Base-by-base conservation (phyloP, 2,329 filamentous ascomycete genomes). In the Colletotrichum nymphaeae region DNA sequence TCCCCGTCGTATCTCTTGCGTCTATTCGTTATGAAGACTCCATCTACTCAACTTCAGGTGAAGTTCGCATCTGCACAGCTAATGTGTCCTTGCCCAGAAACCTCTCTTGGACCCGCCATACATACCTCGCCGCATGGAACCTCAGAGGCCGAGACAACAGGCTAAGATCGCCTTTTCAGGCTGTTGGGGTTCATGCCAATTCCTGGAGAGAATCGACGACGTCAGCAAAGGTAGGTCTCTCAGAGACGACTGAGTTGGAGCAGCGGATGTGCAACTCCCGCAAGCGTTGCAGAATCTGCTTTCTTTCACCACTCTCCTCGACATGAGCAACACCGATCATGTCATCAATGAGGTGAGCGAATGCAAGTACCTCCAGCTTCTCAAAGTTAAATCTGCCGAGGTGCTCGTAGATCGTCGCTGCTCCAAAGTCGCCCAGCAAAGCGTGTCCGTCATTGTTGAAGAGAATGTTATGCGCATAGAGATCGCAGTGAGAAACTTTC, bases 381-480 rank as follows among this genome's bases (percentile, higher is more conserved):
- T 88, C 85, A 11, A 87, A 68, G 26, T 66, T 73, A 2, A 77
- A 74, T 24, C 72, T 73, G 32, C 24, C 74, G 5, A 75, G 73
- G n/a, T 69, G 76, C 53, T 76, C 78, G 71, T 88, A 87, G 16
- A 87, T 79, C 1, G 85, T 87, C 1, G 86, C 86, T 1, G 86
- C 86, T 12, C 85, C 85, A 67, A 88, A 86, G 64, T 86, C 86
- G 28, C 84, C 85, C 3, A 88, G 79, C 14, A 88, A 76, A 4
- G 86, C 85, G 74, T 87, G 84, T 1, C 81, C 83, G 11, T 77
- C 78, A 11, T 79, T 78, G 63, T 80, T 81, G 28, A 83, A 83
- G 12, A 88, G 80, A 22, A 88, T 84, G 75, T 87, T 87, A 76
- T 87, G 85, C 12, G 86, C 85, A 63, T 86, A 86, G 46, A 88